Percentiles rank a stretch among this genome's conserved stretches.
Conservation (phyloP, 2,329 filamentous ascomycete genomes). For the Teratosphaeria viscida region DNA sequence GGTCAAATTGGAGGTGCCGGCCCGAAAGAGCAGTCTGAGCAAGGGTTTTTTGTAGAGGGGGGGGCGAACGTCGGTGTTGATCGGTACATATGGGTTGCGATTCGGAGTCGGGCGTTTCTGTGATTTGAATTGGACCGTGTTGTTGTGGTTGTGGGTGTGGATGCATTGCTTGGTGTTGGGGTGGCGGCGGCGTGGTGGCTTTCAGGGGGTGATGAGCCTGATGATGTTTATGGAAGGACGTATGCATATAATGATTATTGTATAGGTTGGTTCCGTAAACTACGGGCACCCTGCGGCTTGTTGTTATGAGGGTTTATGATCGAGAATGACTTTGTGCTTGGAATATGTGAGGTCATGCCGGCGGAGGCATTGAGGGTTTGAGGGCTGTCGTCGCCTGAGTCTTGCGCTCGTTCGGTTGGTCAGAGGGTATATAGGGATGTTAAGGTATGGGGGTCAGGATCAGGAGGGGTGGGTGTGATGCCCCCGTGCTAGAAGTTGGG, state of each 20-base stretch:
- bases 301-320: too few species aligned
- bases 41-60: slow-evolving; percentile 41
- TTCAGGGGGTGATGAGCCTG: not conserved
- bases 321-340: too few species aligned
- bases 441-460: not conserved
- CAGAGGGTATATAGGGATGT: too few species aligned
- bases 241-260: too few species aligned
- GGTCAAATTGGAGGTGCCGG: slow-evolving; percentile 26
- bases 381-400: too few species aligned
- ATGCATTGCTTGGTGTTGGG: not conserved
- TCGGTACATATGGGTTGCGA: not conserved
- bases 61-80: slow-evolving; percentile 4
- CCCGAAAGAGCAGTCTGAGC: slow-evolving; percentile 34
- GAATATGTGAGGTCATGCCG: too few species aligned
- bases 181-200: not conserved
- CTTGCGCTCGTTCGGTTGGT: too few species aligned
- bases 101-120: slow-evolving; percentile 11
- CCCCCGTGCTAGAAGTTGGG: not conserved
- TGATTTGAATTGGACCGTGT: not conserved
- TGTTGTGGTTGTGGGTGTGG: not conserved
- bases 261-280: too few species aligned
- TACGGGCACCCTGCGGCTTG: too few species aligned
- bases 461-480: not conserved
- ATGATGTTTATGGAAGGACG: not conserved
- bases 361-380: too few species aligned